phyloP scores from a whole-genome alignment of 257 asterid species.

The Jasminum sambac region DNA sequence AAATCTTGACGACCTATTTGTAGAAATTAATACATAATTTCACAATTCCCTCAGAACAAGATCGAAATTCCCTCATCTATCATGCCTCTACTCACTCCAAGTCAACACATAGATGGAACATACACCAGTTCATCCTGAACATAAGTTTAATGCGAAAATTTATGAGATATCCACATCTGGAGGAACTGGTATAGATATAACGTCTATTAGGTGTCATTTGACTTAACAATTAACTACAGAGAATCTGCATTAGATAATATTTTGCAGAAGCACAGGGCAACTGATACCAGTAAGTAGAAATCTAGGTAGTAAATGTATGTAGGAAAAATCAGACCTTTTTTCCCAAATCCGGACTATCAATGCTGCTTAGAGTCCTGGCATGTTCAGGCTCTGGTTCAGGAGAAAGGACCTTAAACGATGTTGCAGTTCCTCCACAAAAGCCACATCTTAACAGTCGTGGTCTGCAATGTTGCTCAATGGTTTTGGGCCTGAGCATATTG shows the following conservation, averaged over 20 bases:
- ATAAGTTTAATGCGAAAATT: not conserved
- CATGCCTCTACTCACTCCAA: not conserved
- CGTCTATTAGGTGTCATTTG: not conserved
- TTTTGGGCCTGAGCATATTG: conserved; percentile 52
- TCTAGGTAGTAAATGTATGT: not conserved
- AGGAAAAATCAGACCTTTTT: conserved; percentile 43
- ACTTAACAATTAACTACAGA: not conserved
- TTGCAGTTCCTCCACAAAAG: conserved; percentile 74
- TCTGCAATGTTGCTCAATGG: conserved; percentile 46
- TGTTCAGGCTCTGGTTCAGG: conserved; percentile 35
- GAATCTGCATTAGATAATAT: not conserved
- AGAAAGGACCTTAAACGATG: conserved; percentile 64
- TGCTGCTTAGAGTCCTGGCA: conserved; percentile 36
- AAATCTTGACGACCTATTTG: not conserved
- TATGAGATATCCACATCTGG: not conserved
- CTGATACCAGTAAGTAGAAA: not conserved
- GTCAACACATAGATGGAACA: not conserved
- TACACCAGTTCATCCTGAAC: not conserved
- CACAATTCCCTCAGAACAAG: not conserved
- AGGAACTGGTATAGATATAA: not conserved
- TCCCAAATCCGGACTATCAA: conserved; percentile 55
- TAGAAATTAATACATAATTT: not conserved
- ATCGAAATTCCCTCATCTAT: not conserved
- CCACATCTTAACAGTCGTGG: conserved; percentile 75
- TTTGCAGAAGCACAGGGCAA: not conserved